Base-by-base conservation (phyloP, 1,139 yeast genomes). In the Blastobotrys apis region DNA sequence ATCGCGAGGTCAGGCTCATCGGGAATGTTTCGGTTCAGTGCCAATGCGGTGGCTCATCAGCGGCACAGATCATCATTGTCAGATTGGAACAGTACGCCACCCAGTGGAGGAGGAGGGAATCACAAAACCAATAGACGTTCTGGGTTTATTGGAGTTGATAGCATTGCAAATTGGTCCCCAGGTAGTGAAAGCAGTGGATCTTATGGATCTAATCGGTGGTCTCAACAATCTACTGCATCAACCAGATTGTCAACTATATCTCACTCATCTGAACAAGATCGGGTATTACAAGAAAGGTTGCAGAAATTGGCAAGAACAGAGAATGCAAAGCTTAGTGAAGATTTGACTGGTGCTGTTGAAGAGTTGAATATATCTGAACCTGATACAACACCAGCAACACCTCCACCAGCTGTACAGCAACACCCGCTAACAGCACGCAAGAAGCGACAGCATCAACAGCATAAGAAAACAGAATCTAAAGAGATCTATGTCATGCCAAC, bases 251-350 rank as follows among this genome's bases (percentile, higher is more conserved):
- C 10, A 20, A 29, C 34, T 2, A 22, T 35, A 25, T 27, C 37
- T 10, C 37, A 31, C 21, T 27, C 40, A n/a, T 43, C 44, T 8
- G 57, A 53, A 32, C 58, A 62, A 44, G 66, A 62, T 30, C 50
- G 51, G 17, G 38, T 46, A 16, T 45, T 63, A n/a, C 67, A 62
- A 47, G 60, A 53, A 29, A 57, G 55, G 43, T 53, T 64, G 5
- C 59, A 56, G 39, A 54, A 51, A 44, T 51, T 63, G 22, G 68
- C 68, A 4, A 57, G 67, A 10, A 44, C 58, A 2, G 64, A 62
- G 26, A 64, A 64, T 48, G 66, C 64, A 8, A 21, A 33, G 15
- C 35, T 38, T 8, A 13, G 12, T 2, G 5, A 32, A 4, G 4
- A 27, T 5, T 22, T n/a, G 16, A 5, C 10, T 3, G 8, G 5